phyloP scores from a whole-genome alignment of 2,329 filamentous ascomycete species.

The Cercospora citrullina region DNA sequence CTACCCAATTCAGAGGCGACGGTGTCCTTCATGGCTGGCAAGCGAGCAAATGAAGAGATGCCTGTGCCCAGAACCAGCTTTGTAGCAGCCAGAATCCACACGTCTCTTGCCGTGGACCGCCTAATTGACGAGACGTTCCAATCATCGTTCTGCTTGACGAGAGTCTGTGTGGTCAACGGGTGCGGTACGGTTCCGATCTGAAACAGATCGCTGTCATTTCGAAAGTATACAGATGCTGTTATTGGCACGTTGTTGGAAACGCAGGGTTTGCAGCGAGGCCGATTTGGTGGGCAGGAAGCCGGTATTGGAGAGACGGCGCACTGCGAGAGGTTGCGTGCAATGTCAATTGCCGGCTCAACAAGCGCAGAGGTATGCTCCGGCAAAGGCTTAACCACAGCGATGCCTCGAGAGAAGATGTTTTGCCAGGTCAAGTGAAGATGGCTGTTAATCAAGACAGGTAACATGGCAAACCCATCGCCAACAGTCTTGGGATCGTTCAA shows the following conservation, averaged over 20 bases:
- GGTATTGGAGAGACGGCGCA: constrained; percentile 75
- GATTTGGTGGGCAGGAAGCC: constrained; percentile 80
- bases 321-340: constrained; percentile 72
- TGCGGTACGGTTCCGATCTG: constrained; percentile 88
- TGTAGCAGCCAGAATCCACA: constrained; percentile 74
- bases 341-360: constrained; percentile 66
- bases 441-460: constrained; percentile 75
- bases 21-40: constrained; percentile 76
- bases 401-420: constrained; percentile 71
- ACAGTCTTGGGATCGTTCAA: constrained; percentile 56
- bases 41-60: constrained; percentile 63
- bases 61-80: constrained; percentile 65
- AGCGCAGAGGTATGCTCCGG: constrained; percentile 73
- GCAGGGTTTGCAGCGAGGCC: constrained; percentile 72
- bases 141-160: constrained; percentile 56
- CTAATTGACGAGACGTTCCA: constrained; percentile 48
- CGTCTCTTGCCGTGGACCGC: constrained; percentile 68
- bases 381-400: constrained; percentile 78
- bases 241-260: constrained; percentile 65
- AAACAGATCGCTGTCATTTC: constrained; percentile 71
- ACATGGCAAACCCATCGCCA: constrained; percentile 59
- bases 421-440: constrained; percentile 88
- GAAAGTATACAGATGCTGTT: constrained; percentile 65
- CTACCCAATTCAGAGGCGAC: constrained; percentile 68
- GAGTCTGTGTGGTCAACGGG: constrained; percentile 76